Conservation (phyloP, 148 eudicot species). For the Pharnaceum exiguum region DNA sequence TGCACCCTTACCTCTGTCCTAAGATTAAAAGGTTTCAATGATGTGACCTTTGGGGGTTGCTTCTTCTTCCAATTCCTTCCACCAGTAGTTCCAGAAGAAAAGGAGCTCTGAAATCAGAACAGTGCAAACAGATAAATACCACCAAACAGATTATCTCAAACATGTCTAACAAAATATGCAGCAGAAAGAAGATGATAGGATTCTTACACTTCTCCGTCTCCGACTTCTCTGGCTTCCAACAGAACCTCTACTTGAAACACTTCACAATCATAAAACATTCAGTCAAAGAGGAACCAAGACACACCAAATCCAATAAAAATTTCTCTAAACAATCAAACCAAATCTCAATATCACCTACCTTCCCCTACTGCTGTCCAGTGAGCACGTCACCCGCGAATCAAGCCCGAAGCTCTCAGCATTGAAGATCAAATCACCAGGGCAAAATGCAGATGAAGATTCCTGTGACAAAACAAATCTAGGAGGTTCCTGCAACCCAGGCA, state of each 20-base stretch:
- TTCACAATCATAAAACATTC: slow-evolving; percentile 22
- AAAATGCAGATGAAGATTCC: slow-evolving; percentile 50
- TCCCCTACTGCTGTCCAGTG: slow-evolving; percentile 58
- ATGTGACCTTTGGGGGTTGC: slow-evolving; percentile 58
- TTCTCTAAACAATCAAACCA: background rate
- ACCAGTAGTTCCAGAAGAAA: slow-evolving; percentile 52
- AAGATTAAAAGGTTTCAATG: slow-evolving; percentile 73
- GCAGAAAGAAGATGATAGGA: background rate
- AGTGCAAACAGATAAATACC: background rate
- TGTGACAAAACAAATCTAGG: slow-evolving; percentile 35
- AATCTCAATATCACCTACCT: slow-evolving; percentile 41
- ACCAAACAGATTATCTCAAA: background rate
- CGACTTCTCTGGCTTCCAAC: slow-evolving; percentile 53
- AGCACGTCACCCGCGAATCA: slow-evolving; percentile 44
- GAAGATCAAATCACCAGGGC: slow-evolving; percentile 62
- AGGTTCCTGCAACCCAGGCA: slow-evolving; percentile 52
- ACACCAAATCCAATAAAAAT: background rate
- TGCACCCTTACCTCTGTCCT: slow-evolving; percentile 68
- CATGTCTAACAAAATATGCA: background rate
- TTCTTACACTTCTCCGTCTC: slow-evolving; percentile 69
- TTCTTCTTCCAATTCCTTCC: slow-evolving; percentile 58
- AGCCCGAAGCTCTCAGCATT: slow-evolving; percentile 79
- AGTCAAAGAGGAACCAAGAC: slow-evolving; percentile 8
- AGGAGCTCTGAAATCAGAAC: slow-evolving; percentile 47
- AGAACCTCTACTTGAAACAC: slow-evolving; percentile 50